Percentiles rank a stretch among this genome's conserved stretches.
These are phyloP conservation scores for Solanum stenotomum DNA, from an alignment of 257 asterid genomes.

Conservation along the genomic window DNA sequence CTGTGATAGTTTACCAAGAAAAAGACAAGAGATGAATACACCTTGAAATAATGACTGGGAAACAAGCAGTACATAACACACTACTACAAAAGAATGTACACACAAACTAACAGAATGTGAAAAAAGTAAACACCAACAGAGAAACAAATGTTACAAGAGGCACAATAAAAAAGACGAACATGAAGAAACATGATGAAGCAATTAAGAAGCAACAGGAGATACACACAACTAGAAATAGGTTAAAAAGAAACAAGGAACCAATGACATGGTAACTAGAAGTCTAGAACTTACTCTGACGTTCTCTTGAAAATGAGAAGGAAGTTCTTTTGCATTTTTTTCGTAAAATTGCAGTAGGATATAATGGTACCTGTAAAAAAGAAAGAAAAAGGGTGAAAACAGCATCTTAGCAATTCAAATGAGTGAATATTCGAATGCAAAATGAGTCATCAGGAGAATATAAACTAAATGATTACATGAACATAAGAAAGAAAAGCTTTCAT, in stretches of 20 bases:
- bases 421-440: neutral
- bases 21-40: neutral
- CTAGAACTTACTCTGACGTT: slow-evolving; percentile 24
- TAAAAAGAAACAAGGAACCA: neutral
- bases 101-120: neutral
- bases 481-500: neutral
- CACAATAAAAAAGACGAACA: neutral
- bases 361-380: slow-evolving; percentile 19
- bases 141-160: neutral
- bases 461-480: neutral
- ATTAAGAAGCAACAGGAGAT: neutral
- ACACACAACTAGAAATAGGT: neutral
- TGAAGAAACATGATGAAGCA: neutral
- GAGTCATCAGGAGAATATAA: neutral
- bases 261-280: neutral
- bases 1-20: neutral
- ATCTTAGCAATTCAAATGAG: neutral
- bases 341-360: slow-evolving; percentile 25
- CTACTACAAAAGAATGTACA: neutral
- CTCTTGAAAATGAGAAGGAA: slow-evolving; percentile 36
- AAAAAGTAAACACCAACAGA: neutral
- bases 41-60: neutral
- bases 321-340: slow-evolving; percentile 12
- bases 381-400: neutral
- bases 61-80: neutral